Conservation (phyloP, 1,284 basidiomycete species). For the Thecaphora frezii region DNA sequence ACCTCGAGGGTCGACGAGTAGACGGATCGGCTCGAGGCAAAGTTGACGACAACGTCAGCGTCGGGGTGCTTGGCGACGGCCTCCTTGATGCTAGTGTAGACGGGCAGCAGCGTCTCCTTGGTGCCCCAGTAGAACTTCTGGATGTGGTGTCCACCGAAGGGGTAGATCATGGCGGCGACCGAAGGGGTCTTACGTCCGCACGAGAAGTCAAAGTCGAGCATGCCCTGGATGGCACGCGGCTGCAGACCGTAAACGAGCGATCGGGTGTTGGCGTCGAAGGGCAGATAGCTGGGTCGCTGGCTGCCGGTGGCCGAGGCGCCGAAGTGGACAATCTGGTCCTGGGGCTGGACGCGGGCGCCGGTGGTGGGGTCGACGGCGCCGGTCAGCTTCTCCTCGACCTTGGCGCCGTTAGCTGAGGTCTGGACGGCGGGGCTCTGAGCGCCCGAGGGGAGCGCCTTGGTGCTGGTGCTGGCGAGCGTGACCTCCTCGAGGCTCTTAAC, state of each 20-base stretch:
- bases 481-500: conserved; percentile 62
- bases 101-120: conserved; percentile 94
- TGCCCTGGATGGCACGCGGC: conserved; percentile 98
- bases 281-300: conserved; percentile 49
- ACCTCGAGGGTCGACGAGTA: conserved; percentile 93
- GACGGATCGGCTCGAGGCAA: conserved; percentile 90
- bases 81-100: conserved; percentile 90
- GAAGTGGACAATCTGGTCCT: conserved; percentile 85
- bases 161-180: conserved; percentile 99
- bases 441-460: conserved; percentile 41
- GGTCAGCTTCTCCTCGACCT: conserved; percentile 62
- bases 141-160: conserved; percentile 98
- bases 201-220: conserved; percentile 99
- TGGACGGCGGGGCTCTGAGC: conserved; percentile 31
- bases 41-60: conserved; percentile 97
- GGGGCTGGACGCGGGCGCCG: conserved; percentile 78
- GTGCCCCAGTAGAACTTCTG: conserved; percentile 99
- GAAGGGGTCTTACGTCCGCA: conserved; percentile 90
- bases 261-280: conserved; percentile 81
- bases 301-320: conserved; percentile 59
- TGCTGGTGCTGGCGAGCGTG: conserved; percentile 61
- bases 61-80: conserved; percentile 94
- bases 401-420: conserved; percentile 30
- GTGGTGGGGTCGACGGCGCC: conserved; percentile 71
- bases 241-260: conserved; percentile 98